phyloP scores from a whole-genome alignment of 2,329 filamentous ascomycete genomes.

The Corniculantispora saksenae region DNA sequence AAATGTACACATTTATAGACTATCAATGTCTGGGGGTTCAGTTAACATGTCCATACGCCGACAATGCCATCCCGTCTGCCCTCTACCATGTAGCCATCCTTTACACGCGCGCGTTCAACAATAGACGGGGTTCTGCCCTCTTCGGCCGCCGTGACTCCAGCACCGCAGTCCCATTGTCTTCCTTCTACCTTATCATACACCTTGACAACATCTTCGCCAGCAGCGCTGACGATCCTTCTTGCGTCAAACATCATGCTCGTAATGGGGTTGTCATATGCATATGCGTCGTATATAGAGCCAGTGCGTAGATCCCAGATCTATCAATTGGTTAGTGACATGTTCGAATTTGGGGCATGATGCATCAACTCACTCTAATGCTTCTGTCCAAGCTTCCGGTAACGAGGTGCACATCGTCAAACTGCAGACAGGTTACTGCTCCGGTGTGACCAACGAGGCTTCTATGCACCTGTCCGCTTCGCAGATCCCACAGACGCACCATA shows the following conservation, averaged over 20 bases:
- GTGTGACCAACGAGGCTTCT: conserved; percentile 94
- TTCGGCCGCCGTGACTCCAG: conserved; percentile 71
- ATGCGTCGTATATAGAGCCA: conserved; percentile 92
- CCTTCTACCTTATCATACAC: conserved; percentile 98
- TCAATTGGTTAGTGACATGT: conserved; percentile 14
- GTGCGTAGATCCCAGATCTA: conserved; percentile 99
- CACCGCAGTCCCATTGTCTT: conserved; percentile 93
- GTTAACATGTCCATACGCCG: conserved; percentile 81
- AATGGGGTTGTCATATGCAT: conserved; percentile 88
- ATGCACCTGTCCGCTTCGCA: conserved; percentile 95
- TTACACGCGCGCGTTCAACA: conserved; percentile 85
- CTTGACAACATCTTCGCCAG: conserved; percentile 91
- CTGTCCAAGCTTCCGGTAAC: conserved; percentile 91
- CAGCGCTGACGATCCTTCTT: conserved; percentile 84
- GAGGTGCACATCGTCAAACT: conserved; percentile 94
- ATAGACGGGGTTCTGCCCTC: conserved; percentile 64
- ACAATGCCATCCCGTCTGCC: conserved; percentile 85
- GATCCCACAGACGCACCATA: conserved; percentile 95
- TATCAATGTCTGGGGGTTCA: not conserved
- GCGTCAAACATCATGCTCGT: conserved; percentile 97
- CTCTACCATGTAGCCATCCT: conserved; percentile 92
- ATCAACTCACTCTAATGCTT: conserved; percentile 79
- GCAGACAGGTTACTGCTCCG: conserved; percentile 87
- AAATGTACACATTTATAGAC: conserved; percentile 15
- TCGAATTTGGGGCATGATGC: not conserved